phyloP scores from a whole-genome alignment of 768 basidiomycete species.

The Trametes elegans region DNA sequence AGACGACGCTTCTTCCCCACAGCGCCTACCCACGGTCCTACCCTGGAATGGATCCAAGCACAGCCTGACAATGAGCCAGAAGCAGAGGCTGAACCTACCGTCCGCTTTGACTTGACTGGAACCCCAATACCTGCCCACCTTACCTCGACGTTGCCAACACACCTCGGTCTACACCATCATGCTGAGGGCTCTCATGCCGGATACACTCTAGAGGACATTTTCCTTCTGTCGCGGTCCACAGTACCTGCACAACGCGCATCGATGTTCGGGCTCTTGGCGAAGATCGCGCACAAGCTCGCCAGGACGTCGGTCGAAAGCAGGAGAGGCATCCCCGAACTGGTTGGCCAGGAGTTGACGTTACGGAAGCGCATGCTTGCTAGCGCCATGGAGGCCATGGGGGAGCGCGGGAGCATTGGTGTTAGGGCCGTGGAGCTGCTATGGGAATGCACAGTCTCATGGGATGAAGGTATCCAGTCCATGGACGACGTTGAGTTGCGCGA shows the following conservation, averaged over 20 bases:
- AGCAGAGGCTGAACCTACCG: slow-evolving; percentile 28
- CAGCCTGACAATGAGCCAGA: slow-evolving; percentile 26
- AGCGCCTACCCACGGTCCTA: slow-evolving; percentile 64
- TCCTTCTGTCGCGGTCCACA: slow-evolving; percentile 75
- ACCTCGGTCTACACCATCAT: slow-evolving; percentile 90
- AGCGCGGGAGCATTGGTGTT: slow-evolving; percentile 64
- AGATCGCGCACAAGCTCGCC: slow-evolving; percentile 44
- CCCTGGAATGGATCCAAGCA: slow-evolving; percentile 74
- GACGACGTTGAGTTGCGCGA: slow-evolving; percentile 49
- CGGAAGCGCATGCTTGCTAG: slow-evolving; percentile 64
- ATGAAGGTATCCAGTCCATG: slow-evolving; percentile 32
- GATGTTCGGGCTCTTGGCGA: slow-evolving; percentile 72
- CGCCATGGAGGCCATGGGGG: slow-evolving; percentile 62
- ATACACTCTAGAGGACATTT: slow-evolving; percentile 85
- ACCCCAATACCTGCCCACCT: slow-evolving; percentile 56
- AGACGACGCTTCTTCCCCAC: slow-evolving; percentile 80
- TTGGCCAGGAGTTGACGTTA: slow-evolving; percentile 40
- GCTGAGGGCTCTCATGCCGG: slow-evolving; percentile 78
- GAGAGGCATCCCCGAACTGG: slow-evolving; percentile 34
- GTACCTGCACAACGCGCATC: slow-evolving; percentile 80
- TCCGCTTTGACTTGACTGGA: slow-evolving; percentile 73
- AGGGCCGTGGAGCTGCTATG: slow-evolving; percentile 71
- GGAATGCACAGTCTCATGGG: slow-evolving; percentile 72
- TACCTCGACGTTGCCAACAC: slow-evolving; percentile 65
- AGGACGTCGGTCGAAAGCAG: slow-evolving; percentile 29